These are phyloP conservation scores for Jackrogersella minutella DNA, from an alignment of 495 filamentous ascomycete genomes.

Conservation along the genomic window DNA sequence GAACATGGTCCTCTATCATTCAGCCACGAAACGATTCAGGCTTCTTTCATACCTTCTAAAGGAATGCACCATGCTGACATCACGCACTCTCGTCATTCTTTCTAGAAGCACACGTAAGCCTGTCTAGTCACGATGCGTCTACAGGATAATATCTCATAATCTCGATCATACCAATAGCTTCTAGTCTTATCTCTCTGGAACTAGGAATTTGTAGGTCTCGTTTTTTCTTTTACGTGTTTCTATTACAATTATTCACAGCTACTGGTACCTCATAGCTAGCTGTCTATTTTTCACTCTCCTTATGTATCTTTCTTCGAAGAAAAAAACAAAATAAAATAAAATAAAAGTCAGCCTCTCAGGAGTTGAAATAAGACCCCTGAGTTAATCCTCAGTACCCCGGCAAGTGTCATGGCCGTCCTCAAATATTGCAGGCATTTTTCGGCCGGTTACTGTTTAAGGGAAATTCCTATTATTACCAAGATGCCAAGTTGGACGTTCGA, in stretches of 20 bases:
- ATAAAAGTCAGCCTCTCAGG: too few relatives aligned
- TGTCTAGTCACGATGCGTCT: not conserved
- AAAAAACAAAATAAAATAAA: too few relatives aligned
- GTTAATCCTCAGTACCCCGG: constrained; percentile 18
- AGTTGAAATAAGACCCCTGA: constrained; percentile 27
- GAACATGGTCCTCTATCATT: constrained; percentile 32
- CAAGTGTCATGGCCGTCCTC: constrained; percentile 11
- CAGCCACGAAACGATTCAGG: constrained; percentile 40
- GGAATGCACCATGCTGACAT: constrained; percentile 31
- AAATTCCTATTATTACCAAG: not conserved
- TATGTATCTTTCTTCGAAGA: too few relatives aligned
- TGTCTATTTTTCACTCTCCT: not conserved
- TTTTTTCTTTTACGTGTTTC: constrained; percentile 2
- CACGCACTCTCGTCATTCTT: constrained; percentile 23
- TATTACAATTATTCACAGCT: not conserved
- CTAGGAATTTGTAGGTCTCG: not conserved
- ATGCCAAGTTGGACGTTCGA: too few relatives aligned
- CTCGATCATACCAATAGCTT: not conserved
- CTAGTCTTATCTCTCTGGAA: not conserved
- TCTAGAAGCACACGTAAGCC: constrained; percentile 34
- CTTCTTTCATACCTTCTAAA: constrained; percentile 16
- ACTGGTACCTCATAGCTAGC: not conserved
- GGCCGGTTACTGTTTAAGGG: not conserved
- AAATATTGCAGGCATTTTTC: constrained; percentile 1
- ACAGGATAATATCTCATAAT: not conserved